Conservation (phyloP, 495 filamentous ascomycete genomes). For the Geopyxis carbonaria region DNA sequence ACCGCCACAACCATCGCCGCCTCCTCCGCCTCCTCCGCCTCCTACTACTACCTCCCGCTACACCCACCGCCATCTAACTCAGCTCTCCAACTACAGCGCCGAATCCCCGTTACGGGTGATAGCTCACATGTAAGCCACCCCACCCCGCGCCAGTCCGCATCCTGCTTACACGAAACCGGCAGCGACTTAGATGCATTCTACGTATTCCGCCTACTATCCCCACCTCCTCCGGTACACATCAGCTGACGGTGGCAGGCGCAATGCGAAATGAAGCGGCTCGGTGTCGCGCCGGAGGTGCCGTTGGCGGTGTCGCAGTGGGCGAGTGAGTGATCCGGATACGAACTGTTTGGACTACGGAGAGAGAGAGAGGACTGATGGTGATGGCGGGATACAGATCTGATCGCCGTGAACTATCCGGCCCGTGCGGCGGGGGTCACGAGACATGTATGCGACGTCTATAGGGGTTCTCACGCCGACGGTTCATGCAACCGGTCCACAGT, state of each 20-base stretch:
- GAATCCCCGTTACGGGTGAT: slow-evolving; percentile 70
- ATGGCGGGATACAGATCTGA: slow-evolving; percentile 42
- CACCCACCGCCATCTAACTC: slow-evolving; percentile 65
- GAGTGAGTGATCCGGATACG: slow-evolving; percentile 9
- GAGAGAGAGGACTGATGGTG: not conserved
- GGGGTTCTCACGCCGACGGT: no score
- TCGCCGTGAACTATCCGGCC: slow-evolving; percentile 91
- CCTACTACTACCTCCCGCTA: no score
- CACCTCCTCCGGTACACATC: not conserved
- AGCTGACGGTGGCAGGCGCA: slow-evolving; percentile 39
- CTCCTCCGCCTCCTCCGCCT: no score
- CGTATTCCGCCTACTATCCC: slow-evolving; percentile 8
- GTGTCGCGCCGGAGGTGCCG: slow-evolving; percentile 52
- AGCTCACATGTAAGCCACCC: slow-evolving; percentile 45
- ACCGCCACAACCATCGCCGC: no score
- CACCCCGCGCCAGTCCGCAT: not conserved
- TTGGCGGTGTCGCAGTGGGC: slow-evolving; percentile 84
- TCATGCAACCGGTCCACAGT: no score
- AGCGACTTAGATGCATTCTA: slow-evolving; percentile 92
- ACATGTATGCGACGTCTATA: slow-evolving; percentile 36
- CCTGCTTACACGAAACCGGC: not conserved
- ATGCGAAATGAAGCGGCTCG: slow-evolving; percentile 78
- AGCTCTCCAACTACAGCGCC: slow-evolving; percentile 51
- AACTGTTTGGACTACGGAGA: slow-evolving; percentile 25
- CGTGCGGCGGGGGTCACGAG: slow-evolving; percentile 60